Conservation (phyloP, 1,284 basidiomycete species). For the Trametes sp. region DNA sequence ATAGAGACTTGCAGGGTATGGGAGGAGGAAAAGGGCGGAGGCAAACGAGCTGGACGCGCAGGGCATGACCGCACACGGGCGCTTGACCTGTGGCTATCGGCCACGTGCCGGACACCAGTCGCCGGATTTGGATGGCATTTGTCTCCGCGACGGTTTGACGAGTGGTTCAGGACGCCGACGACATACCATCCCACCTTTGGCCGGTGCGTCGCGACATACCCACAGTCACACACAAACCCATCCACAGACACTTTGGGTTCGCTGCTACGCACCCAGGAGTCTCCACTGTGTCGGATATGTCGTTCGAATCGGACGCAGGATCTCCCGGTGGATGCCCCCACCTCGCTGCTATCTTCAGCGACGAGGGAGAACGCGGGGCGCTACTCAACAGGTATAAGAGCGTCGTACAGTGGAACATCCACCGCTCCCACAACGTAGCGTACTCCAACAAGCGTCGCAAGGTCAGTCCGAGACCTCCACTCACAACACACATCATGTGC, state of each 20-base stretch:
- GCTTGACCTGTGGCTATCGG: background rate
- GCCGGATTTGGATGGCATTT: conserved; percentile 22
- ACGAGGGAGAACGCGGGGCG: conserved; percentile 36
- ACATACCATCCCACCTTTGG: background rate
- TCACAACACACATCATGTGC: background rate
- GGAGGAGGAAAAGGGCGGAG: background rate
- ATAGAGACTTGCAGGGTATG: background rate
- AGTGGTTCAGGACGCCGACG: conserved; percentile 20
- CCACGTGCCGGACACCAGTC: conserved; percentile 23
- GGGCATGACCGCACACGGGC: conserved; percentile 2
- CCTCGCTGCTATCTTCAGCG: conserved; percentile 36
- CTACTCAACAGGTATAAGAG: conserved; percentile 48
- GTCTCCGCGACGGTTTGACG: conserved; percentile 23
- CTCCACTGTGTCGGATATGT: conserved; percentile 20
- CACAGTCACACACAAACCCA: background rate
- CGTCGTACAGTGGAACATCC: conserved; percentile 50
- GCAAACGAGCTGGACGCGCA: background rate
- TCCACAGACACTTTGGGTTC: background rate
- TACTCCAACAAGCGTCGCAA: conserved; percentile 53
- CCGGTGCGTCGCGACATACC: background rate
- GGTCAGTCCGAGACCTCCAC: conserved; percentile 36
- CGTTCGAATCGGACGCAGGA: conserved; percentile 17
- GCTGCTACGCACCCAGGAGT: background rate
- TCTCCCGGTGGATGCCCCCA: conserved; percentile 35
- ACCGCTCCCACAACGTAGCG: conserved; percentile 41